Evolutionary conservation across 2,329 filamentous ascomycete species (phyloP).

Genomic region (Grosmannia clavigera): DNA sequence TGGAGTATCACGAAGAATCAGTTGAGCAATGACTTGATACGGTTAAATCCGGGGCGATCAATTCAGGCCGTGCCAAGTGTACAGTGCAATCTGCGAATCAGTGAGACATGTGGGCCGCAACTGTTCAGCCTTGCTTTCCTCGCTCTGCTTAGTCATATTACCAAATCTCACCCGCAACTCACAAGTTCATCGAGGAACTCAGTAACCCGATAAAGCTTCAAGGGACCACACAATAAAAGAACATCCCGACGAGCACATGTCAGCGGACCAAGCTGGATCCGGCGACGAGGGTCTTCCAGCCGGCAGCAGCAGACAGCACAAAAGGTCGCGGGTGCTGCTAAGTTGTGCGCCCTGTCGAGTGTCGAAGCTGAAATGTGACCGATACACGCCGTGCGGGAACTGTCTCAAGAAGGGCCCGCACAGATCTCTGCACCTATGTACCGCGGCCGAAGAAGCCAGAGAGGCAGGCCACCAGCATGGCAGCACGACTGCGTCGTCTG

Average conservation of each 20-base stretch:
- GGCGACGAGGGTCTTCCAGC: not conserved
- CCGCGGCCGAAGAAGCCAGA: slow-evolving; percentile 28
- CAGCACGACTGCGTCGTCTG: slow-evolving; percentile 39
- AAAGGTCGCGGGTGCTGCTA: slow-evolving; percentile 36
- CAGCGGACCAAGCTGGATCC: not conserved
- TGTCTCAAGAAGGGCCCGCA: slow-evolving; percentile 35
- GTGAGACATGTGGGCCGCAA: too few relatives aligned
- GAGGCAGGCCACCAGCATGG: slow-evolving; percentile 34
- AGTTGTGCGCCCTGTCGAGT: slow-evolving; percentile 39
- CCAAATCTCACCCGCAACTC: too few relatives aligned
- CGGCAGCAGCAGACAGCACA: slow-evolving; percentile 13
- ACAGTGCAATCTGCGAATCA: too few relatives aligned
- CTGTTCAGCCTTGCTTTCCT: too few relatives aligned
- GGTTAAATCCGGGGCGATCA: too few relatives aligned
- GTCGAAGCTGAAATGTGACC: slow-evolving; percentile 47
- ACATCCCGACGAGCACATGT: not conserved
- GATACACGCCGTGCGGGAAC: slow-evolving; percentile 37
- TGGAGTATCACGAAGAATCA: too few relatives aligned
- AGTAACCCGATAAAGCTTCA: too few relatives aligned
- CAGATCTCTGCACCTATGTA: slow-evolving; percentile 35
- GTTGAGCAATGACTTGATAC: too few relatives aligned
- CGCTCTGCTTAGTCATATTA: too few relatives aligned
- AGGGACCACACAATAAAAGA: not conserved
- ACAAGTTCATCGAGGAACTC: too few relatives aligned
- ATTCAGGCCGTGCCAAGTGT: too few relatives aligned